Conservation (phyloP, 345 rosid genomes). For the Alliaria petiolata region DNA sequence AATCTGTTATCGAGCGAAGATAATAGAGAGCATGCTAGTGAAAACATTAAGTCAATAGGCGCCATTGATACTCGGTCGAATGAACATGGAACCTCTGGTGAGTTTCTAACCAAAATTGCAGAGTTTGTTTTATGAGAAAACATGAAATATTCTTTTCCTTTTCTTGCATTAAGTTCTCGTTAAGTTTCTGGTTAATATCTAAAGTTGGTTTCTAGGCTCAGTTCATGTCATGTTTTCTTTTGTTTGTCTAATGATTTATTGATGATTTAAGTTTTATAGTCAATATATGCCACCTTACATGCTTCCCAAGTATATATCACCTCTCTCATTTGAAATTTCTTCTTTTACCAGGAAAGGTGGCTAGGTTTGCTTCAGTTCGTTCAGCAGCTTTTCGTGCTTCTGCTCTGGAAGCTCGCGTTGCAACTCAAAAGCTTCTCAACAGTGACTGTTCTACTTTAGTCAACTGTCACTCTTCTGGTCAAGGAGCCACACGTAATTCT, state of each 20-base stretch:
- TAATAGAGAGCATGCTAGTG: slow-evolving; percentile 14
- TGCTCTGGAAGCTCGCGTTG: slow-evolving; percentile 49
- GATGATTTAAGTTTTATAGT: too few relatives aligned
- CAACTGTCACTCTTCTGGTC: slow-evolving; percentile 39
- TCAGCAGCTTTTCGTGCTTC: slow-evolving; percentile 65
- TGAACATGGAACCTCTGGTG: slow-evolving; percentile 40
- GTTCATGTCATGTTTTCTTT: background rate
- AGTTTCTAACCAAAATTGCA: slow-evolving; percentile 5
- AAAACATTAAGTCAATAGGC: slow-evolving; percentile 18
- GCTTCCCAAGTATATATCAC: too few relatives aligned
- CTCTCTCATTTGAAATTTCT: background rate
- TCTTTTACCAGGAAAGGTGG: slow-evolving; percentile 16
- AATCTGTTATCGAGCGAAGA: slow-evolving; percentile 23
- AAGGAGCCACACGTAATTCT: slow-evolving; percentile 18
- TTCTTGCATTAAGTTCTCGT: background rate
- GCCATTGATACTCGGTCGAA: slow-evolving; percentile 7
- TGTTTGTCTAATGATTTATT: too few relatives aligned
- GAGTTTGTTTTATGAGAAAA: background rate
- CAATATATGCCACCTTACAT: too few relatives aligned
- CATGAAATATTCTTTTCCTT: background rate
- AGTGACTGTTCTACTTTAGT: slow-evolving; percentile 19
- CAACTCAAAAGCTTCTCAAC: slow-evolving; percentile 20
- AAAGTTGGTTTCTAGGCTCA: slow-evolving; percentile 4
- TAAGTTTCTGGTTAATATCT: too few relatives aligned
- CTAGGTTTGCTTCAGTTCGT: slow-evolving; percentile 68